Evolutionary conservation across 805 yeast species (phyloP), one percentile per base, ranked within the genome.

Genomic region (Saccharomycopsis selenospora): DNA sequence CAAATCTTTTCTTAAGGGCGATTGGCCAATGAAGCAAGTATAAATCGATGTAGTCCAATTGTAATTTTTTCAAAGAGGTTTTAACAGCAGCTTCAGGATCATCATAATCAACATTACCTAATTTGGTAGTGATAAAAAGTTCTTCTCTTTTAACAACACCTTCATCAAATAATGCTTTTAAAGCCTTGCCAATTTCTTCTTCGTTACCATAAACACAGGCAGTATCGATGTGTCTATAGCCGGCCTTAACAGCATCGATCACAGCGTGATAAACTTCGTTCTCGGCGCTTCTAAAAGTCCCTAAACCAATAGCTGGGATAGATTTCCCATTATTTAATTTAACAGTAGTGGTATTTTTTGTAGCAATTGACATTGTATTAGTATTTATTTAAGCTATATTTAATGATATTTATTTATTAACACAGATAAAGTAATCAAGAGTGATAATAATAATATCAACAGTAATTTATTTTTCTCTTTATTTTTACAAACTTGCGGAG

Each of bases 21-120:
- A 68, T 64, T 1, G 88, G 88, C 83, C 85, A 81, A 66, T 82
- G 88, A 58, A 79, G 74, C 59, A 82, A 68, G 61, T 76, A 79
- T 46, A 82, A 66, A 57, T 82, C 88, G 45, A 82, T 76, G 56
- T 82, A 82, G 46, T 79, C 84, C 49, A 79, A 60, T 3, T 71
- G 72, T 51, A 82, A 68, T 50, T 69, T 71, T 51, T 65, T 56
- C 55, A 82, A 69, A 10, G 84, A 76, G 28, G 56, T 66, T 25
- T 76, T 71, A 30, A 81, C 62, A 2, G 80, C 82, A 28, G 58
- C 63, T 33, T 60, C 72, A 3, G 75, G 75, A 50, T 70, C 62
- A 23, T 57, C 54, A 55, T 59, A 57, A 40, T 62, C 59, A 2
- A 69, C 63, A 50, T 70, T 64, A 80, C 83, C 76, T 53, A 82